Percentiles rank a stretch among this genome's conserved stretches.
These are phyloP conservation scores for Zea luxurians DNA, from an alignment of 176 grass and related monocot species.

Conservation along the genomic window DNA sequence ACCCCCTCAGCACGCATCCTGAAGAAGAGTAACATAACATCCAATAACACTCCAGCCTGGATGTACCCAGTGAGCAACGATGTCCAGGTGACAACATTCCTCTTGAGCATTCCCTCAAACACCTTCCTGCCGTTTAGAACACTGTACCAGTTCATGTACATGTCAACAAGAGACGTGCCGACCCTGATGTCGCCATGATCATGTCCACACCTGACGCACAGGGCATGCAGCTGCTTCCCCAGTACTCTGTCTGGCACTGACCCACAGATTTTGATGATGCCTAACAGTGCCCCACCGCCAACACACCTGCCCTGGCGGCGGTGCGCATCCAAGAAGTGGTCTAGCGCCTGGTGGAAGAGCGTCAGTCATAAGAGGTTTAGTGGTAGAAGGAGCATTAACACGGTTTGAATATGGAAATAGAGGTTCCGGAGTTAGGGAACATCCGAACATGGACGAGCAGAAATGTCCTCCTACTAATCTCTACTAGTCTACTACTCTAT, in stretches of 20 bases:
- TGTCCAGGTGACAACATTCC: constrained; percentile 51
- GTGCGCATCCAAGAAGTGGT: constrained; percentile 28
- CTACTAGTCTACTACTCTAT: too few species aligned
- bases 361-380: too few species aligned
- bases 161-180: constrained; percentile 48
- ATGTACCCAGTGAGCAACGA: constrained; percentile 42
- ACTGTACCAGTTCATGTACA: constrained; percentile 48
- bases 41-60: neutral
- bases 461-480: too few species aligned
- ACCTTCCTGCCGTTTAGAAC: constrained; percentile 24
- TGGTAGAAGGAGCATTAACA: too few species aligned
- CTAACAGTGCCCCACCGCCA: constrained; percentile 22
- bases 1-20: constrained; percentile 50
- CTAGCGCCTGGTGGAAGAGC: constrained; percentile 19
- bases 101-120: constrained; percentile 50
- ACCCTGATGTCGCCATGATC: constrained; percentile 29
- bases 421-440: too few species aligned
- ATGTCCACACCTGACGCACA: constrained; percentile 43
- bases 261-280: constrained; percentile 37
- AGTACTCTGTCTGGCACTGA: constrained; percentile 25
- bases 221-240: constrained; percentile 55
- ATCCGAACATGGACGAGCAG: too few species aligned
- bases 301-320: neutral
- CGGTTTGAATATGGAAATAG: too few species aligned
- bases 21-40: constrained; percentile 47